These are phyloP conservation scores for Phytophthora pisi DNA, from an alignment of 352 stramenopile genomes.

Conservation along the genomic window DNA sequence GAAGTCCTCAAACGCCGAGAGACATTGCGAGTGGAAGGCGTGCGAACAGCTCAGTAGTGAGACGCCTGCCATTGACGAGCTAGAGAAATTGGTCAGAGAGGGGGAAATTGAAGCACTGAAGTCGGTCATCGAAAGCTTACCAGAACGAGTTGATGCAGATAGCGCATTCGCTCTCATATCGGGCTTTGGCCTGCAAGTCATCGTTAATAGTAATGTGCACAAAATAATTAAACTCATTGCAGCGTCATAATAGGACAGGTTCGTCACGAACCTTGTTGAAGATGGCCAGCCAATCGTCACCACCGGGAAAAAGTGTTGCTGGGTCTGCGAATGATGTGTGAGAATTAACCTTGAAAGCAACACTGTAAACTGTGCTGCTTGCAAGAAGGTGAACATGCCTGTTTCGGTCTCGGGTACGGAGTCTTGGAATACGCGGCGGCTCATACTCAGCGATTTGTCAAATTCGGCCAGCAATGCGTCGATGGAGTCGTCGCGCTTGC, in stretches of 20 bases:
- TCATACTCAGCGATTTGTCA: conserved; percentile 68
- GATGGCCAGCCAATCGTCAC: conserved; percentile 51
- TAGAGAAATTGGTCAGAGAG: conserved; percentile 13
- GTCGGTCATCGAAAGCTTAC: conserved; percentile 28
- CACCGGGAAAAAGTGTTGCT: neutral
- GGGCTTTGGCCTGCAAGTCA: conserved; percentile 39
- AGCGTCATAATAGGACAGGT: neutral
- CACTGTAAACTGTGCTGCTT: neutral
- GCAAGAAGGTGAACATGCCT: conserved; percentile 13
- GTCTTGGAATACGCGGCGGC: conserved; percentile 66
- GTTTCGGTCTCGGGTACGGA: conserved; percentile 43
- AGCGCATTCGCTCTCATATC: conserved; percentile 70
- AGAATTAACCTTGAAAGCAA: neutral
- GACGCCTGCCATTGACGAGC: conserved; percentile 40
- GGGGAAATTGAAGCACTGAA: neutral
- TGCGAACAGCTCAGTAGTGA: conserved; percentile 83
- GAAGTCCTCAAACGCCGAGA: conserved; percentile 84
- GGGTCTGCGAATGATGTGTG: conserved; percentile 2
- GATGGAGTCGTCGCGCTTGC: conserved; percentile 76
- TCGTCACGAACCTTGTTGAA: conserved; percentile 41
- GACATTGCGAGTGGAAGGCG: conserved; percentile 72
- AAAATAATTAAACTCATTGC: too few relatives aligned
- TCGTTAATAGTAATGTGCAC: neutral
- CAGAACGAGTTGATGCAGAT: conserved; percentile 84
- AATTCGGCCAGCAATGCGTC: conserved; percentile 82